Evolutionary conservation across 1,284 basidiomycete species (phyloP), one percentile per base, ranked within the genome.

Genomic region (Flammula alnicola): DNA sequence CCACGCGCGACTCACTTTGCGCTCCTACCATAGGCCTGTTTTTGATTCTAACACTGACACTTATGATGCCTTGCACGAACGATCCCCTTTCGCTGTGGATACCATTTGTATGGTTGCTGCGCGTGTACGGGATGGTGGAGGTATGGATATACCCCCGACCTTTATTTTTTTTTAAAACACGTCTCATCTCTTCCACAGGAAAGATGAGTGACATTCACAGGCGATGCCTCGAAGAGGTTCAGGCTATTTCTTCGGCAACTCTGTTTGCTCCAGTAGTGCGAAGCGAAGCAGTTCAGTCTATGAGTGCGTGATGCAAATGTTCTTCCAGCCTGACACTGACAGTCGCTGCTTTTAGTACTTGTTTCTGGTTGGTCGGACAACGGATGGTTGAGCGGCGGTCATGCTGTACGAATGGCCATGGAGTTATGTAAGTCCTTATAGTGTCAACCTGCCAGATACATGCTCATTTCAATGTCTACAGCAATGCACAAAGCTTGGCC

Each of bases 331-430:
- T 41, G 9, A 40, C 50, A 47, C 27, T 40, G 14, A 43, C 40
- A 11, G 31, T 44, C 2, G 16, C 11, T 27, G 30, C n/a, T 14
- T 19, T 11, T 43, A 93, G 91, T 93, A 47, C 76, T 95, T 41
- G 84, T 95, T 11, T 88, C 93, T 19, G 91, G 92, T 5, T 95
- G 93, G 88, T 92, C 89, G 10, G 91, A 94, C 58, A 91, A 91
- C 59, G 93, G 92, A 2, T 96, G 93, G 93, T 70, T 95, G 19
- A 90, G 89, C 57, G 91, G 91, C 5, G 92, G 92, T 4, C 93
- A 95, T 70, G 93, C 93, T 12, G 91, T 95, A 12, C 81, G 93
- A 47, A 94, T 96, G 91, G 93, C 91, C 16, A 83, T 95, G 74
- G 93, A 96, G 64, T 77, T 95, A 48, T 88, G 88, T 88, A 63